phyloP scores from a whole-genome alignment of 2,329 filamentous ascomycete species.

The Thelonectria olida region DNA sequence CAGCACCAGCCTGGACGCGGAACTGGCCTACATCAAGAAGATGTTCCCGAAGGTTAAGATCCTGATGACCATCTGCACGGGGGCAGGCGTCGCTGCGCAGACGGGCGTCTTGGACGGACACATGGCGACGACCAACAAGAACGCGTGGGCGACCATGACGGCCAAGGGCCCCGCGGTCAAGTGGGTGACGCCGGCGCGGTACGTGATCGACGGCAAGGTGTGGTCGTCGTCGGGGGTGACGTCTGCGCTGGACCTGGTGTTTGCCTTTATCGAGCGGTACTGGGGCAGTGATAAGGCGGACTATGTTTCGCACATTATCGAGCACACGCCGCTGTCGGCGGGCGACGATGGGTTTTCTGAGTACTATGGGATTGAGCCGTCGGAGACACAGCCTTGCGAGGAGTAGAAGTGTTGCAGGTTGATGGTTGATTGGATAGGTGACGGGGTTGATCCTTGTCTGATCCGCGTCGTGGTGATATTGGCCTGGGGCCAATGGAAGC shows the following conservation, averaged over 20 bases:
- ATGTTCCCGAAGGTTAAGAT: constrained; percentile 60
- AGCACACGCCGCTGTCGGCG: constrained; percentile 57
- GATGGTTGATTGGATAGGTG: neutral
- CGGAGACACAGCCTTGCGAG: constrained; percentile 32
- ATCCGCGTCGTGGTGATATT: constrained; percentile 1
- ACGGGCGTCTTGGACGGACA: constrained; percentile 68
- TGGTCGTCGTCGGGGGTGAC: constrained; percentile 70
- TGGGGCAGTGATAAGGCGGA: constrained; percentile 60
- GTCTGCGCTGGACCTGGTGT: constrained; percentile 48
- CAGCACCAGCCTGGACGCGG: constrained; percentile 48
- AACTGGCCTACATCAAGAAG: constrained; percentile 44
- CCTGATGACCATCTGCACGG: constrained; percentile 74
- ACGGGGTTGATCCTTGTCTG: neutral
- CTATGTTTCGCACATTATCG: constrained; percentile 57
- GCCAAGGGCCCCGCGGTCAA: constrained; percentile 59
- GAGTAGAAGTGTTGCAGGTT: neutral
- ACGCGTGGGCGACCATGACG: constrained; percentile 59
- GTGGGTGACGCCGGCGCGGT: constrained; percentile 71
- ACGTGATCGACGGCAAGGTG: constrained; percentile 71
- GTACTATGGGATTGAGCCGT: constrained; percentile 36
- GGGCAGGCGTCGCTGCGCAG: constrained; percentile 65
- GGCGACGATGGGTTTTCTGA: constrained; percentile 43
- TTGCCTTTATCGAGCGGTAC: constrained; percentile 50
- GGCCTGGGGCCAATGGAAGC: too few species aligned
- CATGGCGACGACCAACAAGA: constrained; percentile 74